Percentiles rank a stretch among this genome's conserved stretches.
phyloP scores from a whole-genome alignment of 176 grass and related monocot species.

The Zea mays region DNA sequence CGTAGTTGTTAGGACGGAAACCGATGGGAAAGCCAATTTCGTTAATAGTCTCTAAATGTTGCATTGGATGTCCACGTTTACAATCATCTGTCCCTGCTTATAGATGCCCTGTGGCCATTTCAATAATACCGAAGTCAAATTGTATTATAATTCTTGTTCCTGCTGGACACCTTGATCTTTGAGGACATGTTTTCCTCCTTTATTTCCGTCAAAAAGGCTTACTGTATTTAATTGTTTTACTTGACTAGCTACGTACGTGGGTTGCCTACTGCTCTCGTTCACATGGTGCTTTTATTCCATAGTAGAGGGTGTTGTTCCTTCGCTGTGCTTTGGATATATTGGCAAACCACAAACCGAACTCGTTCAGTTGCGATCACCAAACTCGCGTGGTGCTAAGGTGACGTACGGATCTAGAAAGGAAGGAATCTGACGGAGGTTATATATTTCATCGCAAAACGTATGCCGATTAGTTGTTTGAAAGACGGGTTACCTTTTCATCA shows the following conservation, averaged over 20 bases:
- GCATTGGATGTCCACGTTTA: not conserved
- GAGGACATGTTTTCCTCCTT: not conserved
- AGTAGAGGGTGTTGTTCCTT: not conserved
- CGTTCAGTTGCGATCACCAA: slow-evolving; percentile 7
- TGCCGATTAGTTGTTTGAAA: not conserved
- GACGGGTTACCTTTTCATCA: not conserved
- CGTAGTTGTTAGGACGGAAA: not conserved
- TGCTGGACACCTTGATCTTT: not conserved
- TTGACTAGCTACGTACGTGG: not conserved
- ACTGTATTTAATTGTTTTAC: not conserved
- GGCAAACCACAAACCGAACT: not conserved
- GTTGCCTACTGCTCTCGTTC: not conserved
- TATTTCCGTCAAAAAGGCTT: not conserved
- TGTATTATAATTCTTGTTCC: not conserved
- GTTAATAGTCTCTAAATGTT: not conserved
- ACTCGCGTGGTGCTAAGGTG: not conserved
- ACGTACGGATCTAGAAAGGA: not conserved
- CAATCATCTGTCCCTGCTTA: too few relatives aligned
- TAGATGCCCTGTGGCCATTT: too few relatives aligned
- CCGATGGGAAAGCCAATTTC: slow-evolving; percentile 11
- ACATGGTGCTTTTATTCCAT: not conserved
- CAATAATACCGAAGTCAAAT: not conserved
- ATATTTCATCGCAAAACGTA: not conserved
- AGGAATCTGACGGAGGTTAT: too few relatives aligned
- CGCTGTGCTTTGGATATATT: not conserved